Evolutionary conservation across 108 stramenopile genomes (phyloP), one percentile per base, ranked within the genome.

Genomic region (Discostella pseudostelligera): DNA sequence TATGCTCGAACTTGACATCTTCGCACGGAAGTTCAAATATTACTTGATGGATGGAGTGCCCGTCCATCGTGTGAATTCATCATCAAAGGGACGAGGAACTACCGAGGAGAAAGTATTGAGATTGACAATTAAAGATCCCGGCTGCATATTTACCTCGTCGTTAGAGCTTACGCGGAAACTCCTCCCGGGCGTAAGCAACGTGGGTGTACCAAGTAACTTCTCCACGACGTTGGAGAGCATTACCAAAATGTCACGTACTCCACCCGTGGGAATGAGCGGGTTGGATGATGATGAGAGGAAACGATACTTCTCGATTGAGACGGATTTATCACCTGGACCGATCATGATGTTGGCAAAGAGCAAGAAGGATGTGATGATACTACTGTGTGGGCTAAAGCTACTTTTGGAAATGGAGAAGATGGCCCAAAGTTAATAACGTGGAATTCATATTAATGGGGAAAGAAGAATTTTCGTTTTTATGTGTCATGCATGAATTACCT

Each of bases 1-100:
- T 36, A 72, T 46, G 44, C 70, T 46, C 35, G 76, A 77, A 37
- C 66, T 77, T 26, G 76, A 72, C 51, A 54, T 72, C 8, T 77
- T 77, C 35, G 56, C 71, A 0, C 39, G 71, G 37, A 66, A 63
- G 51, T 65, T 77, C 47, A 71, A 77, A 20, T 72, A 72, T 43
- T 77, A 67, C 46, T 56, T 77, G 0, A 67, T 72, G 65, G 76
- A 77, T 44, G 76, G 76, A 25, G 76, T 77, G 22, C 76, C 76
- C 6, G 76, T 77, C 2, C 50, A 67, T 28, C 29, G 72, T 1
- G 51, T 72, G 0, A n/a, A n/a, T n/a, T 24, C 55, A 17, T 56
- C 42, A 12, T 10, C 56, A 13, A 72, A 57, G 4, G 67, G 43
- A 32, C 26, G 25, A 4, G 56, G 44, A 17, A 39, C 19, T 1